A percentile compares a stretch with the other conserved stretches of the same genome.
Evolutionary conservation across 306 rosid species (phyloP).

Genomic region (Argentina anserina): DNA sequence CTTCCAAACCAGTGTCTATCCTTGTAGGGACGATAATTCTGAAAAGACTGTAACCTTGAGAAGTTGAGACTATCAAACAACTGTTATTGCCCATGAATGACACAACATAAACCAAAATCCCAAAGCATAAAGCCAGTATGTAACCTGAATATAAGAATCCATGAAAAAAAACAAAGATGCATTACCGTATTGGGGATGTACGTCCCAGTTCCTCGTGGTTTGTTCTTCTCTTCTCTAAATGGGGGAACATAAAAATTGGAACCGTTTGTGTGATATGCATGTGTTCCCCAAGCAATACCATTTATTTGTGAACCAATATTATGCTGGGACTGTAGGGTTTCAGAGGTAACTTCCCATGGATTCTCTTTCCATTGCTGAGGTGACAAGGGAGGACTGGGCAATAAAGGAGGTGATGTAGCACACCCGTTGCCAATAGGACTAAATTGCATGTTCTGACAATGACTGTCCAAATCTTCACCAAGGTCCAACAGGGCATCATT

Average conservation of each 20-base stretch:
- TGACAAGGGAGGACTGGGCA: constrained; percentile 56
- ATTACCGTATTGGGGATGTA: constrained; percentile 72
- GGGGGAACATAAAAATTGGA: constrained; percentile 33
- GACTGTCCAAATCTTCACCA: constrained; percentile 65
- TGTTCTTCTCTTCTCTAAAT: constrained; percentile 55
- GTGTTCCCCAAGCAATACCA: constrained; percentile 40
- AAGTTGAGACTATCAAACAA: too few species aligned
- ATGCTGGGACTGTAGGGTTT: constrained; percentile 36
- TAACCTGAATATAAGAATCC: background rate
- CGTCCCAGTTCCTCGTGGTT: constrained; percentile 67
- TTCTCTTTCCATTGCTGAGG: constrained; percentile 45
- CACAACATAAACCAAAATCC: constrained; percentile 3
- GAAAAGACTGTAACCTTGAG: constrained; percentile 41
- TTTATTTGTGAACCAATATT: constrained; percentile 40
- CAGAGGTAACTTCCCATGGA: constrained; percentile 49
- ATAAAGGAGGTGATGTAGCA: constrained; percentile 36
- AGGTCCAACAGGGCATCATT: constrained; percentile 53
- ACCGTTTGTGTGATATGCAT: constrained; percentile 38
- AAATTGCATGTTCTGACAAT: constrained; percentile 50
- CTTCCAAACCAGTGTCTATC: constrained; percentile 42
- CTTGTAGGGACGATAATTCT: constrained; percentile 45
- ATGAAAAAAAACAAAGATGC: constrained; percentile 7
- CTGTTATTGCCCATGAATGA: constrained; percentile 1
- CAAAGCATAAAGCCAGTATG: constrained; percentile 1
- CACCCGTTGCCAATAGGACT: constrained; percentile 48